Conservation (phyloP, 768 basidiomycete genomes). For the Cystobasidium tubakii region DNA sequence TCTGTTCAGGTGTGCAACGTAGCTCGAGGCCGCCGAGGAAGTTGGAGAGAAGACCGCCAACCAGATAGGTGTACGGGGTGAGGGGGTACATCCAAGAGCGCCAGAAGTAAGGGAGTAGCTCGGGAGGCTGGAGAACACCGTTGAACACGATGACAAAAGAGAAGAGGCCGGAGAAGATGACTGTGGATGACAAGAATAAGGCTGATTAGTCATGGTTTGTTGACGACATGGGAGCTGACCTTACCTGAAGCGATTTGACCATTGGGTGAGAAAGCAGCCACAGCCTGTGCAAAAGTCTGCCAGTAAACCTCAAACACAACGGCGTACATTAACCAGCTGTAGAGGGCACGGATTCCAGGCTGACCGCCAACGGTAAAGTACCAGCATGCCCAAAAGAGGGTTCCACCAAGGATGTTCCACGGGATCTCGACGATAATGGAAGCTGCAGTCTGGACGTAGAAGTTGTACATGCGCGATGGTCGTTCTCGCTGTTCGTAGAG, state of each 20-base stretch:
- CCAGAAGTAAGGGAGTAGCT: constrained; percentile 59
- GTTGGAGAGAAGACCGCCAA: constrained; percentile 53
- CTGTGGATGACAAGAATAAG: neutral
- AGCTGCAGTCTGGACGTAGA: constrained; percentile 50
- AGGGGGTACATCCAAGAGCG: constrained; percentile 52
- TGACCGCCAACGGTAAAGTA: constrained; percentile 61
- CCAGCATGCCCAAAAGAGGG: constrained; percentile 63
- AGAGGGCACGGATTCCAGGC: constrained; percentile 19
- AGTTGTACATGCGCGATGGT: constrained; percentile 62
- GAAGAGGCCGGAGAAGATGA: constrained; percentile 43
- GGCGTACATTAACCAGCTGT: constrained; percentile 47
- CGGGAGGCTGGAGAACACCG: constrained; percentile 64
- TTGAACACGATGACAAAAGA: constrained; percentile 56
- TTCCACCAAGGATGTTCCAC: constrained; percentile 48
- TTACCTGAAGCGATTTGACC: constrained; percentile 60
- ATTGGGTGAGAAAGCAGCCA: constrained; percentile 60
- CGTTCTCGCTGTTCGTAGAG: constrained; percentile 66
- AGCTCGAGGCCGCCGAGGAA: constrained; percentile 37
- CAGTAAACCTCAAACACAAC: constrained; percentile 61
- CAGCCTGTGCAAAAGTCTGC: constrained; percentile 59
- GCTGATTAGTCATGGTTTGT: neutral
- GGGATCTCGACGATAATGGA: constrained; percentile 43
- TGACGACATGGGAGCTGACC: constrained; percentile 54
- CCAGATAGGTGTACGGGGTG: constrained; percentile 59
- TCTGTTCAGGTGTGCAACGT: constrained; percentile 35